Base-by-base conservation (phyloP, 495 filamentous ascomycete species). In the Paragyromitra xinjiangensis region DNA sequence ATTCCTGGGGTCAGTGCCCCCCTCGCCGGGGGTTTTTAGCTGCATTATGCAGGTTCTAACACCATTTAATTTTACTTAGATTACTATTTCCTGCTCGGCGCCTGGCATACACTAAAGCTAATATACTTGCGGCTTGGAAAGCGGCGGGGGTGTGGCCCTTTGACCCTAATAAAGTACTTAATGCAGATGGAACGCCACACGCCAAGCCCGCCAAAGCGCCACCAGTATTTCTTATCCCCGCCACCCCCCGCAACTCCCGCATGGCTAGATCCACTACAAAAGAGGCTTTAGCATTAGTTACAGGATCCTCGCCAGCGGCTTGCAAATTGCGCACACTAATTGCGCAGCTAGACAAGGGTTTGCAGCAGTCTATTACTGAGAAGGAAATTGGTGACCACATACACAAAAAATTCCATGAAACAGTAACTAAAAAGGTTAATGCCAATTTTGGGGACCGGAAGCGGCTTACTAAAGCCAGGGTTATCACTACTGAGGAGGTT, bases 241-340 rank as follows among this genome's bases (percentile, higher is more conserved):
- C 14, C 26, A 68, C 42, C 50, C 24, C 16, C 26, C 9, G 11
- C 26, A 69, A 8, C 4, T 53, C 26, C 53, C 7, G 5, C 22
- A 75, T 69, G 42, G 64, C 37, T 16, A 44, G 56, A 50, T 69
- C 26, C 0, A 75, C 64, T n/a, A 24, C 24, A 59, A 69, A 75
- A 40, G 22, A 55, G 9, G 55, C 55, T 14, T 2, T 69, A 53
- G 48, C 51, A 7, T 8, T 69, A 16, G 26, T 69, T 34, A 75
- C 40, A 37, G 16, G 24, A n/a, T 53, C 12, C 7, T 61, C 55
- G 22, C 51, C 67, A 9, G 48, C 19, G 26, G 16, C 55, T 40
- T n/a, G 14, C 2, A 53, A 9, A 6, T 63, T 75, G 19, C 19
- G 4, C 9, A 3, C 1, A 14, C 39, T 69, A 39, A 69, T 75